Percentiles rank a stretch among this genome's conserved stretches.
Conservation (phyloP, 2,329 filamentous ascomycete species). For the Metarhizium sp. region DNA sequence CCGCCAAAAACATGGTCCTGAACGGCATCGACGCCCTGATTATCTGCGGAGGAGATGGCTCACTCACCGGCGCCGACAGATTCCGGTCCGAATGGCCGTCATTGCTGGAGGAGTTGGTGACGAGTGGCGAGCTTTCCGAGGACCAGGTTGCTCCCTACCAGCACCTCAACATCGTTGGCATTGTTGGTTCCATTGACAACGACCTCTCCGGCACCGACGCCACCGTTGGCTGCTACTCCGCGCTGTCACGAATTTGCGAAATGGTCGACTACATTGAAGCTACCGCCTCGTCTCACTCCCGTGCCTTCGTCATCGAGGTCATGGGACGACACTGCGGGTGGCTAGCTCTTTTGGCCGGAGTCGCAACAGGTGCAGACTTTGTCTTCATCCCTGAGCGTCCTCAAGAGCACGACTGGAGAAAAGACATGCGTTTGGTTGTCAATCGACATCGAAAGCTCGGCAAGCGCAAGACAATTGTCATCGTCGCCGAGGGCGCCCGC, state of each 20-base stretch:
- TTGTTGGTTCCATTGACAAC: constrained; percentile 97
- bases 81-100: constrained; percentile 91
- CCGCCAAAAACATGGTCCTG: constrained; percentile 89
- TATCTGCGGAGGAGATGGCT: constrained; percentile 95
- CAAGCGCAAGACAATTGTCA: constrained; percentile 96
- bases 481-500: constrained; percentile 90
- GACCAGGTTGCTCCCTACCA: constrained; percentile 68
- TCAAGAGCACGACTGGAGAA: constrained; percentile 75
- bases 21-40: constrained; percentile 92
- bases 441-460: constrained; percentile 75
- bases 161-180: constrained; percentile 89
- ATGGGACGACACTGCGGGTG: constrained; percentile 98
- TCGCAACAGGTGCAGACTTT: constrained; percentile 91
- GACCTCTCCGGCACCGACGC: constrained; percentile 95
- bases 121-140: constrained; percentile 57
- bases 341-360: constrained; percentile 92
- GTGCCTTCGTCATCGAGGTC: constrained; percentile 95
- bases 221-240: constrained; percentile 94
- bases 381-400: constrained; percentile 96
- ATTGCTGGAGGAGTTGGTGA: constrained; percentile 75
- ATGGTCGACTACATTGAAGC: constrained; percentile 96
- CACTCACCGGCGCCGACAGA: constrained; percentile 87
- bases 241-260: constrained; percentile 85
- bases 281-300: constrained; percentile 85
- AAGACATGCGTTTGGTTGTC: constrained; percentile 76